Evolutionary conservation across 805 yeast species (phyloP).

Genomic region (Candida suzukii): DNA sequence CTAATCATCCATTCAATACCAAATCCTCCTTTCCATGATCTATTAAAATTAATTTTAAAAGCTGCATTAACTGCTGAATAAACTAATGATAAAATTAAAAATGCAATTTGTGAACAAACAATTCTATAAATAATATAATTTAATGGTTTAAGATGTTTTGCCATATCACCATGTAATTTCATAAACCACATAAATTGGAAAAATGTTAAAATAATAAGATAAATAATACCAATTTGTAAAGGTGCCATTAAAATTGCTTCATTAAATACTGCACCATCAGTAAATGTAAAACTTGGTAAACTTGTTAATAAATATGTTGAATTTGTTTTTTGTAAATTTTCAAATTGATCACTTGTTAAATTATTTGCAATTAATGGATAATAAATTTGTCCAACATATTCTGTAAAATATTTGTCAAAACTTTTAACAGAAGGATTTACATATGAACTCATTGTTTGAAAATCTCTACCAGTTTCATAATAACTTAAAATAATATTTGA

Average conservation of each 20-base stretch:
- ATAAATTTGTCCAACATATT: slow-evolving; percentile 7
- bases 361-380: slow-evolving; percentile 25
- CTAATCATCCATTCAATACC: slow-evolving; percentile 67
- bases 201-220: slow-evolving; percentile 63
- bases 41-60: slow-evolving; percentile 54
- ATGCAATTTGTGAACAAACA: slow-evolving; percentile 42
- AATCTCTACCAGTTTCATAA: slow-evolving; percentile 64
- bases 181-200: slow-evolving; percentile 60
- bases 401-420: slow-evolving; percentile 27
- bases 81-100: slow-evolving; percentile 49
- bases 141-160: slow-evolving; percentile 31
- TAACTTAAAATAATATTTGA: slow-evolving; percentile 18
- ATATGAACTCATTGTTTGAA: slow-evolving; percentile 36
- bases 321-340: slow-evolving; percentile 9
- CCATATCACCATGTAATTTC: slow-evolving; percentile 44
- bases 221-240: slow-evolving; percentile 68
- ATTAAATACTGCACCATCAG: slow-evolving; percentile 44
- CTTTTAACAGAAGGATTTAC: slow-evolving; percentile 35
- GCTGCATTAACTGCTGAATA: slow-evolving; percentile 58
- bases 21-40: slow-evolving; percentile 58
- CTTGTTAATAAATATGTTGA: slow-evolving; percentile 11
- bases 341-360: slow-evolving; percentile 16
- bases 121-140: slow-evolving; percentile 50
- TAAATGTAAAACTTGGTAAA: slow-evolving; percentile 12
- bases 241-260: slow-evolving; percentile 55